Base-by-base conservation (phyloP, 2,329 filamentous ascomycete genomes). In the Rhexocercosporidium sp. region DNA sequence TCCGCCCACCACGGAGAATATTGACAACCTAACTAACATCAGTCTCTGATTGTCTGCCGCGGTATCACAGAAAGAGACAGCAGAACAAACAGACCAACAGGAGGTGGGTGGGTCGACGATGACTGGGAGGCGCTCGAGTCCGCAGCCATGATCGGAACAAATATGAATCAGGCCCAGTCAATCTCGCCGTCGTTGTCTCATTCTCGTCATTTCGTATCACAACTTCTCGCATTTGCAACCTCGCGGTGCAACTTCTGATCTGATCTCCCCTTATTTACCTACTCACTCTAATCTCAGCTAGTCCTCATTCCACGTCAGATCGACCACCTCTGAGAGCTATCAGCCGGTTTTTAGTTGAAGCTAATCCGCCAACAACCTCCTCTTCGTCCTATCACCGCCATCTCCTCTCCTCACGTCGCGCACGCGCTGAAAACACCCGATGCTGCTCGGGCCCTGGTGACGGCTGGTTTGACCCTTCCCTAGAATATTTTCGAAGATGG, bases 401-500 rank as follows among this genome's bases (percentile, higher is more conserved):
- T 18, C 46, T 41, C 16, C n/a, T 9, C 25, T 4, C 34, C 29
- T 59, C 46, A 65, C 47, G 54, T 60, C 63, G 47, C 27, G 47
- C 63, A 56, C 20, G 49, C 25, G 27, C 46, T 57, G 53, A 62
- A 63, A 51, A 41, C 14, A 62, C 14, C 53, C 34, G 29, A 63
- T 62, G 51, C 53, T 29, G 59, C 29, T 66, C 9, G 20, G 29
- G 27, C 49, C 27, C 41, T 25, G 65, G 51, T 59, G 41, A 57
- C 59, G 59, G n/a, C 44, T 66, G 49, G 53, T 51, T n/a, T 16
- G 27, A 47, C 37, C 53, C 22, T 46, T 18, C 14, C 27, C 34
- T 57, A 41, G 41, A 18, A 31, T 18, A 29, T 60, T 39, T 44
- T 47, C 59, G n/a, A 64, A 56, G 37, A 72, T 71, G 71, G 59